phyloP scores from a whole-genome alignment of 2,329 filamentous ascomycete genomes.

The Apiospora aurea region DNA sequence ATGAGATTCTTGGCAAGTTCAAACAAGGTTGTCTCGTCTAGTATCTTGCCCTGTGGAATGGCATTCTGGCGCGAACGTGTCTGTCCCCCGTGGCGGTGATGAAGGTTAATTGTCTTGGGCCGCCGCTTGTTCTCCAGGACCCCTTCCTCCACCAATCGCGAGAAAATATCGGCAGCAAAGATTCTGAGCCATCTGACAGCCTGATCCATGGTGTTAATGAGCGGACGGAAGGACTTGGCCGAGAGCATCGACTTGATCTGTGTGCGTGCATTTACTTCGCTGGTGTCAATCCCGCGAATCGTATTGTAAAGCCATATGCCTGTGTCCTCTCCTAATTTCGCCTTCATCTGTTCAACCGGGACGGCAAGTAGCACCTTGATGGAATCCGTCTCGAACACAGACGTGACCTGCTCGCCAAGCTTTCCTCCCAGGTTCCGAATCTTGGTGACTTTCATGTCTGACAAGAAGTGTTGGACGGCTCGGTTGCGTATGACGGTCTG shows the following conservation, averaged over 20 bases:
- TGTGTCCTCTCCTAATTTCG: slow-evolving; percentile 82
- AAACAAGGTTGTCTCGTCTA: slow-evolving; percentile 77
- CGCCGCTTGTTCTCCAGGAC: slow-evolving; percentile 86
- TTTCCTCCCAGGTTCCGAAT: slow-evolving; percentile 96
- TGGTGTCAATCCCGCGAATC: slow-evolving; percentile 84
- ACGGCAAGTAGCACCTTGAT: slow-evolving; percentile 78
- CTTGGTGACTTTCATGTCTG: slow-evolving; percentile 90
- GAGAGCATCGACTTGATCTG: slow-evolving; percentile 98
- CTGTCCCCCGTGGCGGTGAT: slow-evolving; percentile 78
- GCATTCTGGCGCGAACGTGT: slow-evolving; percentile 77
- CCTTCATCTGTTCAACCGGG: slow-evolving; percentile 77
- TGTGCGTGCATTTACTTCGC: slow-evolving; percentile 88
- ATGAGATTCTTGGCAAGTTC: slow-evolving; percentile 79
- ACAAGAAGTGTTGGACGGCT: slow-evolving; percentile 80
- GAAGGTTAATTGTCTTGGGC: slow-evolving; percentile 84
- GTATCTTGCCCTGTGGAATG: slow-evolving; percentile 76
- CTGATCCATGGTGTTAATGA: slow-evolving; percentile 79
- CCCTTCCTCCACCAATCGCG: slow-evolving; percentile 88
- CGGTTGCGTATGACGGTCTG: slow-evolving; percentile 94
- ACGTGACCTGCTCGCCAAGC: slow-evolving; percentile 83
- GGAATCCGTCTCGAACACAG: slow-evolving; percentile 81
- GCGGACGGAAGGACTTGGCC: slow-evolving; percentile 91
- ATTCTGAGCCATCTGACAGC: slow-evolving; percentile 87
- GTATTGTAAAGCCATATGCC: slow-evolving; percentile 85
- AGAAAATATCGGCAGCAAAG: slow-evolving; percentile 90